phyloP scores from a whole-genome alignment of 305 asterid species.

The Fraxinus greggii region DNA sequence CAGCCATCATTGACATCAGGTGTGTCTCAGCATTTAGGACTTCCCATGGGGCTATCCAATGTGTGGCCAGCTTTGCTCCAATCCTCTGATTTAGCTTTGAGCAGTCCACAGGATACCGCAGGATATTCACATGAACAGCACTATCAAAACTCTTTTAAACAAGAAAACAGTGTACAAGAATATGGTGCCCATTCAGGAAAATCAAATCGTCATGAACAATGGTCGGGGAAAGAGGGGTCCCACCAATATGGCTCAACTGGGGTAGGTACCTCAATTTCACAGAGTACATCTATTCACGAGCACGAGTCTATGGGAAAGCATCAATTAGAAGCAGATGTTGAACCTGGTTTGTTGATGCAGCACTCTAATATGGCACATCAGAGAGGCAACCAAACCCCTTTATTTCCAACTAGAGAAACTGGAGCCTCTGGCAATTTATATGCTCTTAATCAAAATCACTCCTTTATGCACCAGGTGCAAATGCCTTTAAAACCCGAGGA shows the following conservation, averaged over 20 bases:
- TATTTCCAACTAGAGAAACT: conserved; percentile 27
- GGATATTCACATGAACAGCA: conserved; percentile 31
- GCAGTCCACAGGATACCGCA: conserved; percentile 32
- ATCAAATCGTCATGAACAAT: conserved; percentile 28
- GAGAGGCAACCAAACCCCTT: conserved; percentile 25
- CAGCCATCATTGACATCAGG: conserved; percentile 27
- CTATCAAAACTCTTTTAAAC: conserved; percentile 24
- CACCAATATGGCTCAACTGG: conserved; percentile 26
- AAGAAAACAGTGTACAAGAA: conserved; percentile 25
- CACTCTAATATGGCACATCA: conserved; percentile 31
- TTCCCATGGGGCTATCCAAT: conserved; percentile 24
- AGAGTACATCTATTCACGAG: conserved; percentile 23
- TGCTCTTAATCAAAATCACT: conserved; percentile 30
- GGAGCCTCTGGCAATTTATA: conserved; percentile 31
- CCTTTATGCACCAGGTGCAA: conserved; percentile 33
- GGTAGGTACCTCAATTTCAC: conserved; percentile 21
- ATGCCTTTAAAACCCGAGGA: conserved; percentile 32
- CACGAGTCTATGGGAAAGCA: conserved; percentile 26
- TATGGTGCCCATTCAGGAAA: conserved; percentile 16
- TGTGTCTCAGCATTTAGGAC: conserved; percentile 27
- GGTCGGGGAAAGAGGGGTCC: conserved; percentile 21
- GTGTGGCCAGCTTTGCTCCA: conserved; percentile 28
- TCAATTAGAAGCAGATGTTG: conserved; percentile 22
- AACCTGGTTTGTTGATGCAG: conserved; percentile 28
- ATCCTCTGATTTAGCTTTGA: conserved; percentile 40